Conservation (phyloP, 176 grass and related monocot species). For the Oryza rufipogon region DNA sequence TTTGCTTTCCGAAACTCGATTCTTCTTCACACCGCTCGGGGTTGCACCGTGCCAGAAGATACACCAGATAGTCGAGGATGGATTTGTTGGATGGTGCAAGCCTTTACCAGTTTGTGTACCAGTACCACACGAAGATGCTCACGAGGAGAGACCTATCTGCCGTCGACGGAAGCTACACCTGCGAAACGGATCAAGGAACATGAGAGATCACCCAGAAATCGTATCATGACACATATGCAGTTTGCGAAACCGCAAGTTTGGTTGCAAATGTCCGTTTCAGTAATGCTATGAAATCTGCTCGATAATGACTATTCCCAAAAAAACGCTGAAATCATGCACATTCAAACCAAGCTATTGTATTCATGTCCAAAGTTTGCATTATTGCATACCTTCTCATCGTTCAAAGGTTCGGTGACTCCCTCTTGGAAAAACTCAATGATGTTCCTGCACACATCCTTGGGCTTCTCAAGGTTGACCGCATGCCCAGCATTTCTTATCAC, state of each 20-base stretch:
- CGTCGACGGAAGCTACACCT: constrained; percentile 33
- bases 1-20: not conserved
- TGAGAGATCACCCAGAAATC: not conserved
- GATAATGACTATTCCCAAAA: too few species aligned
- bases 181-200: constrained; percentile 1
- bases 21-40: constrained; percentile 4
- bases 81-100: not conserved
- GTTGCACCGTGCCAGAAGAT: not conserved
- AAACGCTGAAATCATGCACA: not conserved
- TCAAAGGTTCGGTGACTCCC: constrained; percentile 6
- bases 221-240: not conserved
- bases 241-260: not conserved
- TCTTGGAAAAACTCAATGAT: constrained; percentile 66
- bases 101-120: not conserved
- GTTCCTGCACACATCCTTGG: constrained; percentile 57
- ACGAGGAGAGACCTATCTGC: not conserved
- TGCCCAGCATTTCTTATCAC: constrained; percentile 82
- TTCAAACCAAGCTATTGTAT: not conserved
- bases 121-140: not conserved
- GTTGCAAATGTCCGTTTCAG: not conserved
- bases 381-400: constrained; percentile 36
- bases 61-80: not conserved
- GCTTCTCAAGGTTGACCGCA: constrained; percentile 94
- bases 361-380: not conserved
- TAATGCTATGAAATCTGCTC: not conserved